These are phyloP conservation scores for Torulaspora gathmanii DNA, from an alignment of 805 yeast genomes.

Conservation along the genomic window DNA sequence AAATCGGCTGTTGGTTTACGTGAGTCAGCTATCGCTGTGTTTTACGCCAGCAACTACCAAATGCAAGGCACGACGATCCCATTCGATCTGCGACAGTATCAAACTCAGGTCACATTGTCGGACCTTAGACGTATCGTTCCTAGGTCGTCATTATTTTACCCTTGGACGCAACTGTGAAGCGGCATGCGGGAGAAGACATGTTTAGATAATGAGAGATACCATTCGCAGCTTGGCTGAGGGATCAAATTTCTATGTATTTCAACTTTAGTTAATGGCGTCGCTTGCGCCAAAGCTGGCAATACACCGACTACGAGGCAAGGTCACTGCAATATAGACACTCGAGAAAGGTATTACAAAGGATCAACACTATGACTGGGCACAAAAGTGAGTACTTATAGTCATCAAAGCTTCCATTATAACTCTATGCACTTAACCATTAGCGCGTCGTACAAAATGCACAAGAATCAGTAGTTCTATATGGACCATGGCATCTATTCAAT, in stretches of 20 bases:
- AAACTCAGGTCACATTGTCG: constrained; percentile 47
- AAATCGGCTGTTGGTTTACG: constrained; percentile 41
- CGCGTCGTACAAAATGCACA: background rate
- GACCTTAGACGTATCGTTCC: constrained; percentile 42
- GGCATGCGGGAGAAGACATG: background rate
- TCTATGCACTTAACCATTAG: too few species aligned
- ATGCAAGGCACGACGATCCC: constrained; percentile 36
- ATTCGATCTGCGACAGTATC: constrained; percentile 46
- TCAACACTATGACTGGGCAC: too few species aligned
- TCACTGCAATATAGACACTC: background rate
- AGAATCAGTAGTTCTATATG: background rate
- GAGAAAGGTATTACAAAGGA: too few species aligned
- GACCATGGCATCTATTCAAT: background rate
- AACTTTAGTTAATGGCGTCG: constrained; percentile 1
- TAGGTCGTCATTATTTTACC: constrained; percentile 29
- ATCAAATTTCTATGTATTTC: background rate
- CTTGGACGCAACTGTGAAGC: constrained; percentile 33
- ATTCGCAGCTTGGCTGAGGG: background rate
- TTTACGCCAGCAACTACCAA: constrained; percentile 40
- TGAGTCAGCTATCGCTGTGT: constrained; percentile 38
- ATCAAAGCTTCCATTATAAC: background rate
- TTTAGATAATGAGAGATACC: background rate
- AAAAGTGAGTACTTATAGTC: background rate
- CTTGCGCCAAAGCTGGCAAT: background rate
- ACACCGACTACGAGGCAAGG: too few species aligned